Conservation (phyloP, 768 basidiomycete species). For the Mycena indigotica region DNA sequence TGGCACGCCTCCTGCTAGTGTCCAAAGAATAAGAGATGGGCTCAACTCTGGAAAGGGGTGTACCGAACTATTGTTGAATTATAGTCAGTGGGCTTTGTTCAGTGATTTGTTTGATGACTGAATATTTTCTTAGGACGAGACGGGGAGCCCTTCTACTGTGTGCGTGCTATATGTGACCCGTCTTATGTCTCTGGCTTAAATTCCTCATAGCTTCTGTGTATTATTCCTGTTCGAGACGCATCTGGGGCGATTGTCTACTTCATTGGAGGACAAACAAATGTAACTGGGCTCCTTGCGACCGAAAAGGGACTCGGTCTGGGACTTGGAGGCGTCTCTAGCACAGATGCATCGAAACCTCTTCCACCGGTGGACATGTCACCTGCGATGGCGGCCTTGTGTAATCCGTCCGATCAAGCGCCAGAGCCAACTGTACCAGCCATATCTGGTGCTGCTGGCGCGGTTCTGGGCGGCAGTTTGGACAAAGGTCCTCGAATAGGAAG, state of each 20-base stretch:
- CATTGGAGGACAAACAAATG: slow-evolving; percentile 23
- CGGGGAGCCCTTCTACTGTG: slow-evolving; percentile 23
- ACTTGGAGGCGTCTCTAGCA: neutral
- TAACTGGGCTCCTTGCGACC: slow-evolving; percentile 16
- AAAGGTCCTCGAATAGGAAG: neutral
- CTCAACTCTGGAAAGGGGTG: slow-evolving; percentile 22
- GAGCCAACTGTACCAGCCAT: neutral
- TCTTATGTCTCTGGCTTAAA: neutral
- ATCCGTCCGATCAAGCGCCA: neutral
- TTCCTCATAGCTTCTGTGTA: slow-evolving; percentile 18
- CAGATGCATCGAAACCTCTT: neutral
- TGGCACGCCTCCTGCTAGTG: slow-evolving; percentile 17
- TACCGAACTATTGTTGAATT: slow-evolving; percentile 20
- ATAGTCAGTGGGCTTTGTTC: slow-evolving; percentile 1
- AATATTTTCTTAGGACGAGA: slow-evolving; percentile 9
- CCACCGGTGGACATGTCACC: slow-evolving; percentile 17
- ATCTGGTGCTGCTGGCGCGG: slow-evolving; percentile 8
- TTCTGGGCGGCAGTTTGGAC: neutral
- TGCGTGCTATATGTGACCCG: neutral
- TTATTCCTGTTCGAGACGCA: slow-evolving; percentile 19
- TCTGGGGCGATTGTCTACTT: slow-evolving; percentile 20
- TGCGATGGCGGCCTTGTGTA: slow-evolving; percentile 9
- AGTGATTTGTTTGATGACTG: neutral
- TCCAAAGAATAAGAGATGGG: slow-evolving; percentile 21
- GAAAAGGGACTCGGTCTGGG: slow-evolving; percentile 8